Evolutionary conservation across 2,329 filamentous ascomycete genomes (phyloP).

Genomic region (Neobulgaria alba): DNA sequence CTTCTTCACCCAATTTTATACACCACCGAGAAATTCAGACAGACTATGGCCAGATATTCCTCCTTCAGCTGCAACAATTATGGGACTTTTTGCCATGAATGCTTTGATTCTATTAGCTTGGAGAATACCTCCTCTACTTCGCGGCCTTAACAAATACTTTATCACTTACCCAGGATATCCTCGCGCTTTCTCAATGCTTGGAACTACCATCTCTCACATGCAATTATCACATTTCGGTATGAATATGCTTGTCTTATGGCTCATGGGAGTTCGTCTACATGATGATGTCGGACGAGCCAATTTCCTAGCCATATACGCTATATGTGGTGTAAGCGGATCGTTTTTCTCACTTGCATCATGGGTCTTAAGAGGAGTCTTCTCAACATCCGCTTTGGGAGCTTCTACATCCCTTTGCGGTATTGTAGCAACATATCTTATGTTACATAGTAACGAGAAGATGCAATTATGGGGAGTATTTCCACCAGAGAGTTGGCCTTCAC

Average conservation of each 20-base stretch:
- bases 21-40: slow-evolving; percentile 38
- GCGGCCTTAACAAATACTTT: slow-evolving; percentile 59
- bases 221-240: slow-evolving; percentile 47
- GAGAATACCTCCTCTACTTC: slow-evolving; percentile 58
- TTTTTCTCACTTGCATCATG: slow-evolving; percentile 44
- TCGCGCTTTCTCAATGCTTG: slow-evolving; percentile 50
- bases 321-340: slow-evolving; percentile 48
- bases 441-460: slow-evolving; percentile 47
- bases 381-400: slow-evolving; percentile 51
- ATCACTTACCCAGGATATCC: slow-evolving; percentile 57
- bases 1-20: slow-evolving; percentile 41
- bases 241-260: slow-evolving; percentile 59
- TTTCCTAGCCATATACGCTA: slow-evolving; percentile 60
- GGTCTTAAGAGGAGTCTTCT: slow-evolving; percentile 33
- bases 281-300: slow-evolving; percentile 61
- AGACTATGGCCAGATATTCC: slow-evolving; percentile 53
- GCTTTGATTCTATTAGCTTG: slow-evolving; percentile 47
- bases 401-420: slow-evolving; percentile 57
- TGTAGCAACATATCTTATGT: slow-evolving; percentile 52
- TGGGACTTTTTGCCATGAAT: slow-evolving; percentile 52
- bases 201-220: slow-evolving; percentile 63
- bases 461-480: slow-evolving; percentile 46
- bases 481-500: slow-evolving; percentile 41
- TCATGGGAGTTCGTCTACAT: slow-evolving; percentile 59
- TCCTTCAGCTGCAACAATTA: slow-evolving; percentile 56